Percentiles rank a stretch among this genome's conserved stretches.
phyloP scores from a whole-genome alignment of 257 asterid genomes.

The Solanum stenotomum region DNA sequence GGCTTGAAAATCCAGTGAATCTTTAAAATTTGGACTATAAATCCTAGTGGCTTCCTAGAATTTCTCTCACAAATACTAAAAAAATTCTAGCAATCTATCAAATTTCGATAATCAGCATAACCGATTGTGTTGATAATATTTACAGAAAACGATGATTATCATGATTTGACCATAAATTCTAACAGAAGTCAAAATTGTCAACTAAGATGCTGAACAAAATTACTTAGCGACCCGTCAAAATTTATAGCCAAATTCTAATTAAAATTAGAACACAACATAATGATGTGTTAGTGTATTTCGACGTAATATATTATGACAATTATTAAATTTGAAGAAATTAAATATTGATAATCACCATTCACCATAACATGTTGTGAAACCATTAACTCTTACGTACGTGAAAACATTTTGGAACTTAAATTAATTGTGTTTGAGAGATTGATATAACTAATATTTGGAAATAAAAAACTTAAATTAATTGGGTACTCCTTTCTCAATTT shows the following conservation, averaged over 20 bases:
- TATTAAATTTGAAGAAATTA: too few species aligned
- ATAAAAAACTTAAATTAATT: not conserved
- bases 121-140: too few species aligned
- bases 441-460: too few species aligned
- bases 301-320: not conserved
- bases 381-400: not conserved
- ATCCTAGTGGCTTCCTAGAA: not conserved
- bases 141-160: too few species aligned
- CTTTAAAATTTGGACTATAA: too few species aligned
- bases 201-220: not conserved
- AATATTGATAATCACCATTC: too few species aligned
- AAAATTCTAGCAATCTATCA: too few species aligned
- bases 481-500: not conserved
- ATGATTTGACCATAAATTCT: not conserved
- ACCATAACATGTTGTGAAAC: too few species aligned
- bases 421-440: too few species aligned
- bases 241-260: not conserved
- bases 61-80: not conserved
- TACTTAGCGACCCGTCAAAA: too few species aligned
- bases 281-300: not conserved
- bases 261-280: not conserved
- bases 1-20: not conserved
- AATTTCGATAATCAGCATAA: not conserved
- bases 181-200: not conserved
- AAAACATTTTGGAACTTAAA: not conserved